Evolutionary conservation across 192 early-diverging fungal genomes (phyloP).

Genomic region (Podila verticillata): DNA sequence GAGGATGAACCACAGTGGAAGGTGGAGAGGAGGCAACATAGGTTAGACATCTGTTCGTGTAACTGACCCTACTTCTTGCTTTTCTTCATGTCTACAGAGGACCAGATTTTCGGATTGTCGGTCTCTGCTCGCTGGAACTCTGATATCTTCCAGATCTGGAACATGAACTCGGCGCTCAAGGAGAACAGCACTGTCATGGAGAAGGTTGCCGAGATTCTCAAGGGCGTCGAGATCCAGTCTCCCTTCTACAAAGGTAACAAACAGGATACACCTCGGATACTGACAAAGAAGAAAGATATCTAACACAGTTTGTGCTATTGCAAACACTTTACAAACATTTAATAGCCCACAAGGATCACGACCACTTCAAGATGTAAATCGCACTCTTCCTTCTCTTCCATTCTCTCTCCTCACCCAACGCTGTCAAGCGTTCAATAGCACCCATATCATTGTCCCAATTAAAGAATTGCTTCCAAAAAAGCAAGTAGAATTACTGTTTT

Average conservation of each 20-base stretch:
- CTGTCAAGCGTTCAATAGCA: too few relatives aligned
- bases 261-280: neutral
- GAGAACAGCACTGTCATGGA: slow-evolving; percentile 54
- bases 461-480: too few relatives aligned
- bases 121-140: slow-evolving; percentile 58
- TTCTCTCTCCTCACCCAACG: neutral
- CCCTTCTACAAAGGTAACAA: slow-evolving; percentile 59
- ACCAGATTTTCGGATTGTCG: slow-evolving; percentile 59
- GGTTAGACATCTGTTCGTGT: too few relatives aligned
- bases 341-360: slow-evolving; percentile 54
- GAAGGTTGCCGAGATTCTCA: slow-evolving; percentile 44
- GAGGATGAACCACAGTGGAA: too few relatives aligned
- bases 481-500: too few relatives aligned
- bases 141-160: slow-evolving; percentile 62
- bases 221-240: slow-evolving; percentile 49
- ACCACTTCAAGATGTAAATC: slow-evolving; percentile 41
- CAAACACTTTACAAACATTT: neutral
- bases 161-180: slow-evolving; percentile 49
- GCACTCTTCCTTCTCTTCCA: neutral
- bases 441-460: too few relatives aligned
- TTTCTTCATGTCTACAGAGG: slow-evolving; percentile 16
- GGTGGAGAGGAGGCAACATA: too few relatives aligned
- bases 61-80: too few relatives aligned
- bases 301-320: neutral
- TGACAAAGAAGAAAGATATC: too few relatives aligned